Conservation (phyloP, 352 stramenopile genomes). For the Globisporangium okanoganense region DNA sequence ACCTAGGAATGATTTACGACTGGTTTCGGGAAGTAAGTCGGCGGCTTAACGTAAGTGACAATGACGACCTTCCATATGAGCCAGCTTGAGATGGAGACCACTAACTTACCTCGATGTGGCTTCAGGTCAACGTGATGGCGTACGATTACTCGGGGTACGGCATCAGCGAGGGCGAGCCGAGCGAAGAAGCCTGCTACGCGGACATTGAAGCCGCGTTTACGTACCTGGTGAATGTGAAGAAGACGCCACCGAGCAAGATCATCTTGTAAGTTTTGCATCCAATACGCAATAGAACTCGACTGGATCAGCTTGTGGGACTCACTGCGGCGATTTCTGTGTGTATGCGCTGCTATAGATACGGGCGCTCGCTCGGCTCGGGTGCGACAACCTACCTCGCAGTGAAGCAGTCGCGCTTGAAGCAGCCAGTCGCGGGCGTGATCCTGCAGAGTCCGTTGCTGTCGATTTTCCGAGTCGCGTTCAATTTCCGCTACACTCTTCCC, state of each 20-base stretch:
- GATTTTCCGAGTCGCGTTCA: slow-evolving; percentile 97
- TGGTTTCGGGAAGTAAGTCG: slow-evolving; percentile 94
- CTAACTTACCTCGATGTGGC: neutral
- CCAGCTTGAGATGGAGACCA: neutral
- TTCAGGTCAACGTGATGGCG: slow-evolving; percentile 83
- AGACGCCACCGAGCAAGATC: slow-evolving; percentile 91
- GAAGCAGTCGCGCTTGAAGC: slow-evolving; percentile 87
- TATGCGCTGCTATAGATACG: slow-evolving; percentile 56
- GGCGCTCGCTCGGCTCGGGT: slow-evolving; percentile 89
- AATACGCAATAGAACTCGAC: neutral
- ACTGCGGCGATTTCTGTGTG: slow-evolving; percentile 5
- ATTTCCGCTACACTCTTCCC: slow-evolving; percentile 97
- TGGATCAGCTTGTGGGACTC: neutral
- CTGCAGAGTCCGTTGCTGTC: slow-evolving; percentile 95
- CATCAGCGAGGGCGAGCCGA: slow-evolving; percentile 91
- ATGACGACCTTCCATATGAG: neutral
- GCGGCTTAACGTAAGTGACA: slow-evolving; percentile 48
- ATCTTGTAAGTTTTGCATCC: slow-evolving; percentile 84
- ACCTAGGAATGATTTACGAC: slow-evolving; percentile 97
- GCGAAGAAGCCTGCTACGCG: slow-evolving; percentile 93
- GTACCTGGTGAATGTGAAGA: slow-evolving; percentile 92
- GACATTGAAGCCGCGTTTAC: slow-evolving; percentile 95
- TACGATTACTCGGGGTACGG: slow-evolving; percentile 98
- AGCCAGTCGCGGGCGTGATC: slow-evolving; percentile 94
- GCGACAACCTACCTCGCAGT: slow-evolving; percentile 96